Conservation (phyloP, 169 alveolate species). For the Toxoplasma gondii region DNA sequence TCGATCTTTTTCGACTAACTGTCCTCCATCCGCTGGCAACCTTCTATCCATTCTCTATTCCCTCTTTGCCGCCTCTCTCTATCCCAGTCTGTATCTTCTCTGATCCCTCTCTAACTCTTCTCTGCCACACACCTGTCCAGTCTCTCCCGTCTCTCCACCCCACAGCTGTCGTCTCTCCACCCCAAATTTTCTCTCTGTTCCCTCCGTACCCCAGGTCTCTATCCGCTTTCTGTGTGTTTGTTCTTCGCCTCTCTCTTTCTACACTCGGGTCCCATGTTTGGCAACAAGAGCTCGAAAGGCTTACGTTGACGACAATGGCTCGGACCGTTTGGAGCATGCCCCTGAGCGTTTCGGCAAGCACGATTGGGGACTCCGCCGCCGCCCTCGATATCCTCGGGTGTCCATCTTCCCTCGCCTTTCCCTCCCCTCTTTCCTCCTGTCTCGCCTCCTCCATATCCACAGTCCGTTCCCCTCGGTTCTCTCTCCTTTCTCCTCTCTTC, state of each 20-base stretch:
- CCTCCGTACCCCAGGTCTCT: neutral
- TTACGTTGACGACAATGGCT: slow-evolving; percentile 6
- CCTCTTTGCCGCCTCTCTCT: neutral
- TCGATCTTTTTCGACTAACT: no score
- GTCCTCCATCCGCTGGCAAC: neutral
- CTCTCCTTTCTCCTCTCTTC: neutral
- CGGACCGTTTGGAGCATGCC: slow-evolving; percentile 34
- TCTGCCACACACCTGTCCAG: neutral
- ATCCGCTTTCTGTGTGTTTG: neutral
- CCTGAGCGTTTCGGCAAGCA: slow-evolving; percentile 51
- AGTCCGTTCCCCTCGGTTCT: neutral
- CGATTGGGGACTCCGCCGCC: slow-evolving; percentile 60
- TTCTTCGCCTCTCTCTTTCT: neutral
- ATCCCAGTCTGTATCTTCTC: no score
- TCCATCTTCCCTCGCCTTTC: neutral
- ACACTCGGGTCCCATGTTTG: neutral
- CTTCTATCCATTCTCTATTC: neutral
- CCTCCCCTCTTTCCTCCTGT: neutral
- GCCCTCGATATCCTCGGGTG: neutral
- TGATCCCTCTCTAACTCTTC: neutral
- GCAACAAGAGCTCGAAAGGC: neutral
- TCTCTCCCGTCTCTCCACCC: neutral
- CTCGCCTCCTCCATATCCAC: neutral
- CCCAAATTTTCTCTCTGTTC: neutral
- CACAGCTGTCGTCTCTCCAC: slow-evolving; percentile 15